Evolutionary conservation across 176 grass and related monocot species (phyloP), one percentile per base, ranked within the genome.

Genomic region (Bothriochloa decipiens): DNA sequence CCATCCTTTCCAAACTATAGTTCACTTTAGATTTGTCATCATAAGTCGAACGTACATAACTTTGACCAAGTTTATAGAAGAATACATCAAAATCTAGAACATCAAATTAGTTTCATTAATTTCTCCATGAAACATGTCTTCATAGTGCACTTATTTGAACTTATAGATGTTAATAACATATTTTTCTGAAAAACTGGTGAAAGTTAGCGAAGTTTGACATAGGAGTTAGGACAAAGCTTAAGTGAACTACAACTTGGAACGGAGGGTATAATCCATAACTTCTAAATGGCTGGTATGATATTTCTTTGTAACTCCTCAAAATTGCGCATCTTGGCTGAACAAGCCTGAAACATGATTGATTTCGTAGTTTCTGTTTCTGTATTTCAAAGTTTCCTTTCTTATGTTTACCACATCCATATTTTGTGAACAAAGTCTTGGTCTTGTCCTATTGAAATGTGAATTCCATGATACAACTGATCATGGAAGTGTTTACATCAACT

Each of bases 381-480:
- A 81, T 42, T 39, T 71, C 42, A 62, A 7, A 15, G 25, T 33
- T 73, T 71, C 72, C 26, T 15, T 64, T 20, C 16, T 76, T 77
- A 72, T 39, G 14, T 80, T 70, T 68, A 11, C 47, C 32, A 68
- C 15, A 69, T 75, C 33, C 64, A 17, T 67, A 74, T 46, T 62
- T 22, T 89, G 17, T 81, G 69, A 81, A 15, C 6, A 53, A 86
- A 47, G n/a, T 6, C 4, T 73, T 66, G 37, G 15, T 43, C 20
- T 78, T 67, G 28, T 62, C 28, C 85, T n/a, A 61, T 27, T 49
- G 83, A 16, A 62, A 74, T 25, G 65, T 52, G 29, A 76, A 74
- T 32, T 53, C 70, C 10, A 10, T 52, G 83, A 69, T 83, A 83
- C 12, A 53, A 18, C 28, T 20, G 58, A 6, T 35, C 45, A 36